Conservation (phyloP, 306 rosid genomes). For the Leucaena leucocephala region DNA sequence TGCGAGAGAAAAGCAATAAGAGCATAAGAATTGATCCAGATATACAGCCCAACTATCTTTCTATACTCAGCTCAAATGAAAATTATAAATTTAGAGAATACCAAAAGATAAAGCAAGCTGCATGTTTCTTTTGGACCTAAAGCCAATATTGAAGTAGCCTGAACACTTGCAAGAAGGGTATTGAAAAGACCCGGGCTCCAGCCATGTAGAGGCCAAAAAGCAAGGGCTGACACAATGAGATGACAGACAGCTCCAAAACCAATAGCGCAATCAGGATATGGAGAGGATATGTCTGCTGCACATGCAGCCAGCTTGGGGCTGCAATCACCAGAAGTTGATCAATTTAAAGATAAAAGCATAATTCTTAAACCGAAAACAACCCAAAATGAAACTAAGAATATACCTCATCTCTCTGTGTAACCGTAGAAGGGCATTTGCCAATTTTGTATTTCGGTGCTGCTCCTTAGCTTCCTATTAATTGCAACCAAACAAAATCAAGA, state of each 20-base stretch:
- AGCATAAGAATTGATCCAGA: slow-evolving; percentile 30
- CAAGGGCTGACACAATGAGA: slow-evolving; percentile 80
- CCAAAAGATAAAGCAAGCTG: slow-evolving; percentile 94
- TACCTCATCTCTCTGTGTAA: slow-evolving; percentile 97
- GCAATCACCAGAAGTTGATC: slow-evolving; percentile 47
- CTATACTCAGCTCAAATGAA: slow-evolving; percentile 13
- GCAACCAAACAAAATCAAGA: slow-evolving; percentile 43
- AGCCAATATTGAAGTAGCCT: slow-evolving; percentile 72
- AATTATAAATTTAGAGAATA: slow-evolving; percentile 33
- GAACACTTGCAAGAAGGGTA: slow-evolving; percentile 78
- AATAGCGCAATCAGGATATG: slow-evolving; percentile 80
- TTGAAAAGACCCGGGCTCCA: slow-evolving; percentile 97
- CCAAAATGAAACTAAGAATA: slow-evolving; percentile 33
- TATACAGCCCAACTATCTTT: slow-evolving; percentile 34
- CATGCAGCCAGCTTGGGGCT: slow-evolving; percentile 97
- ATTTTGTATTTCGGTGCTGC: slow-evolving; percentile 90
- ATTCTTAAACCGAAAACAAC: slow-evolving; percentile 20
- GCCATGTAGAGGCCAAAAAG: slow-evolving; percentile 94
- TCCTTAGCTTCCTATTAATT: slow-evolving; percentile 79
- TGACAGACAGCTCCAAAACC: slow-evolving; percentile 98
- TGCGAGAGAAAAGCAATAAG: slow-evolving; percentile 41
- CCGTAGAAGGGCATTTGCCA: slow-evolving; percentile 84
- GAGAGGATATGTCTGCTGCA: slow-evolving; percentile 77
- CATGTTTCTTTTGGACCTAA: slow-evolving; percentile 97
- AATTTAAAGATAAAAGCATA: slow-evolving; percentile 35